Evolutionary conservation across 2,329 filamentous ascomycete species (phyloP).

Genomic region (Claviceps fusiformis): DNA sequence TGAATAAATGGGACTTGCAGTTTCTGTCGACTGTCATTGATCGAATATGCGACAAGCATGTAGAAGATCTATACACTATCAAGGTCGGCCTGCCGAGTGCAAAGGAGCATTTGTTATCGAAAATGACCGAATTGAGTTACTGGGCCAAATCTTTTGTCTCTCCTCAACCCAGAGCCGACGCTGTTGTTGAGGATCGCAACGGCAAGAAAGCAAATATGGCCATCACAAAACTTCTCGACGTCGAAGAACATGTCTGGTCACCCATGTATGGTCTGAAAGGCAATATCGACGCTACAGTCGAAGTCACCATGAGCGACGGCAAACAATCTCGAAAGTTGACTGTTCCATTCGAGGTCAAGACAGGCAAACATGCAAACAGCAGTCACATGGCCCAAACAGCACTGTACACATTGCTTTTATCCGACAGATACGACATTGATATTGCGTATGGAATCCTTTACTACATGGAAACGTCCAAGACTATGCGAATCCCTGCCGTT

Average conservation of each 20-base stretch:
- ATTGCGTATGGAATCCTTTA: conserved; percentile 85
- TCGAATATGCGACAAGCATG: conserved; percentile 56
- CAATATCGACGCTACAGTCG: conserved; percentile 93
- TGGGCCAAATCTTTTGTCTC: conserved; percentile 80
- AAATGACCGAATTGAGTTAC: conserved; percentile 64
- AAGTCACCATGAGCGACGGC: conserved; percentile 66
- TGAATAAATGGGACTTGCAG: conserved; percentile 62
- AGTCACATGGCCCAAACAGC: conserved; percentile 88
- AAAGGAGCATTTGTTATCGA: conserved; percentile 65
- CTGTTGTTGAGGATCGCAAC: conserved; percentile 66
- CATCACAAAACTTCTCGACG: conserved; percentile 85
- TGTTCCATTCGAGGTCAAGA: conserved; percentile 92
- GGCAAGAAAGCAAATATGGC: conserved; percentile 67
- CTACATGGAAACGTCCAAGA: conserved; percentile 85
- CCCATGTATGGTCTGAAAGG: conserved; percentile 95
- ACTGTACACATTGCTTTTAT: conserved; percentile 81
- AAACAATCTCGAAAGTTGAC: conserved; percentile 56
- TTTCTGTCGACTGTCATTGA: conserved; percentile 58
- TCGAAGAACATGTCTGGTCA: conserved; percentile 97
- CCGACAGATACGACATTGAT: conserved; percentile 88
- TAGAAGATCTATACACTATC: conserved; percentile 84
- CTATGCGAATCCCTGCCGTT: conserved; percentile 70
- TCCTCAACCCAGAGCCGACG: conserved; percentile 52
- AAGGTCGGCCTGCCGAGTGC: conserved; percentile 61
- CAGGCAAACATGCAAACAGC: conserved; percentile 69